A percentile compares a stretch with the other conserved stretches of the same genome.
These are phyloP conservation scores for Porpolomopsis calyptriformis DNA, from an alignment of 768 basidiomycete genomes.

Conservation along the genomic window DNA sequence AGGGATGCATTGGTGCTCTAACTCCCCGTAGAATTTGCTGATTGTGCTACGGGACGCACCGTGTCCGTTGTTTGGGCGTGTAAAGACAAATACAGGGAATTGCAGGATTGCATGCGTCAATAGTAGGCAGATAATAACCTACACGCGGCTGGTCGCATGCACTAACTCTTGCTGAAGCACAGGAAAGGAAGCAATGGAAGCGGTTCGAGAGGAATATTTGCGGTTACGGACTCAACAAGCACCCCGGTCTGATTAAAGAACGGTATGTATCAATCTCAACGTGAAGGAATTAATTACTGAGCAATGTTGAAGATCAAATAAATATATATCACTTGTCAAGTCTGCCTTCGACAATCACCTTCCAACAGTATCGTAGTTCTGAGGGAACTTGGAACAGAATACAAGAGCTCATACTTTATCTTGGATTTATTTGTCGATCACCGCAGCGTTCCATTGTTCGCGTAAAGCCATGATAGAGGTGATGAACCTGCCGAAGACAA, in stretches of 20 bases:
- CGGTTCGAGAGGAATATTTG: conserved; percentile 61
- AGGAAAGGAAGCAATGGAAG: conserved; percentile 62
- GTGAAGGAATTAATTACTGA: neutral
- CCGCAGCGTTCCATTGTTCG: conserved; percentile 53
- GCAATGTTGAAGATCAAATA: neutral
- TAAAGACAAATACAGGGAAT: conserved; percentile 48
- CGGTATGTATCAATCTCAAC: neutral
- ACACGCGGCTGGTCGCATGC: neutral
- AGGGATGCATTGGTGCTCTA: neutral
- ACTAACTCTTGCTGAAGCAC: conserved; percentile 35
- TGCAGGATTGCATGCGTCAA: conserved; percentile 72
- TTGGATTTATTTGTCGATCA: conserved; percentile 27
- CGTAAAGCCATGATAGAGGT: conserved; percentile 63
- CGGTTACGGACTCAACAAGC: conserved; percentile 41
- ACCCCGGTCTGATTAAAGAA: neutral
- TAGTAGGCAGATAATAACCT: conserved; percentile 41
- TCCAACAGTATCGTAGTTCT: neutral
- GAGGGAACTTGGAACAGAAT: neutral
- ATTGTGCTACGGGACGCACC: conserved; percentile 72
- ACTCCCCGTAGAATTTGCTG: conserved; percentile 56
- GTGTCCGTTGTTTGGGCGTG: conserved; percentile 84
- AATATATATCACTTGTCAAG: neutral
- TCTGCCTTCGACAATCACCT: neutral
- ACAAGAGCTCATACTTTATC: neutral
- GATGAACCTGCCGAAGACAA: conserved; percentile 37